Evolutionary conservation across 2,329 filamentous ascomycete genomes (phyloP).

Genomic region (Paecilomyces sp.): DNA sequence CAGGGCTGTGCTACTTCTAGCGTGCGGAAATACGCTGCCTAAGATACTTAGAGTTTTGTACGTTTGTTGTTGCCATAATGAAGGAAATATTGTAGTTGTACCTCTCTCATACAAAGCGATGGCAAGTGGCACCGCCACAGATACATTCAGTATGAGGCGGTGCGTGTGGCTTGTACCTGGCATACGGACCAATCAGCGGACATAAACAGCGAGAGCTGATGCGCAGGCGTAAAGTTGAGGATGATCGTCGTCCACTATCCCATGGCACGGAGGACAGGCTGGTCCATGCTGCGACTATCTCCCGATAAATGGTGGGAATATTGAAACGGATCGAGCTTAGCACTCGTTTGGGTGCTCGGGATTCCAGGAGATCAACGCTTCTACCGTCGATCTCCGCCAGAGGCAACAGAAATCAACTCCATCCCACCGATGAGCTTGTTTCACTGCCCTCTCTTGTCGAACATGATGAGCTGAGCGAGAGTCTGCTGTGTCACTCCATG

Average conservation of each 20-base stretch:
- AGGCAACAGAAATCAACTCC: not conserved
- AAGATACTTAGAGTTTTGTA: not conserved
- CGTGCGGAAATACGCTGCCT: no score
- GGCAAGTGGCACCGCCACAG: not conserved
- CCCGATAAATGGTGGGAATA: not conserved
- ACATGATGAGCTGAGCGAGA: not conserved
- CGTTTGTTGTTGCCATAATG: conserved; percentile 1
- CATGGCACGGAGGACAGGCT: not conserved
- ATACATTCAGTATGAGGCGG: not conserved
- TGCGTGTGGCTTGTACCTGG: not conserved
- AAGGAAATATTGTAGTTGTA: no score
- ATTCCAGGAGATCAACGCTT: not conserved
- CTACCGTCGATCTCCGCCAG: not conserved
- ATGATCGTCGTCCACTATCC: not conserved
- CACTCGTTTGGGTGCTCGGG: not conserved
- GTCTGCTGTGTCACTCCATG: not conserved
- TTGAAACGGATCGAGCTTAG: not conserved
- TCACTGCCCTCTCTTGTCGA: not conserved
- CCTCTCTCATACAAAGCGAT: no score
- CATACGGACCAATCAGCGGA: not conserved
- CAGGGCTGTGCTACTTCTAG: not conserved
- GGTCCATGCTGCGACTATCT: not conserved
- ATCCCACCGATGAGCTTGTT: not conserved
- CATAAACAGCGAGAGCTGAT: not conserved
- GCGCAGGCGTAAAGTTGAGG: not conserved